Conservation (phyloP, 2,329 filamentous ascomycete genomes). For the Nannizzia gypsea region DNA sequence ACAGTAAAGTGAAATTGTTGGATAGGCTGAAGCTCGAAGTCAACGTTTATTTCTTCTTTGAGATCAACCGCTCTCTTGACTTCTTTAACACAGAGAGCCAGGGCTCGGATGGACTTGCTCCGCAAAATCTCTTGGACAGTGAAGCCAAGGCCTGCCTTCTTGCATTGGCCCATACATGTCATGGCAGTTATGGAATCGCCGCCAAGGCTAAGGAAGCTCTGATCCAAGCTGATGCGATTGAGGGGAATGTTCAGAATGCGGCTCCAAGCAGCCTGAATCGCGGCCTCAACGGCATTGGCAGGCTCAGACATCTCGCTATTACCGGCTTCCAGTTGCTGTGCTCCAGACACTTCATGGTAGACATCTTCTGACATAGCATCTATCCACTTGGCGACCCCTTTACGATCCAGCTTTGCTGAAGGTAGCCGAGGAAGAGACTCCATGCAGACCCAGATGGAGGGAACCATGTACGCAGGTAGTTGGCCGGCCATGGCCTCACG, state of each 20-base stretch:
- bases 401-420: slow-evolving; percentile 38
- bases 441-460: slow-evolving; percentile 36
- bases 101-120: slow-evolving; percentile 35
- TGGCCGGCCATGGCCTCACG: slow-evolving; percentile 20
- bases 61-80: slow-evolving; percentile 24
- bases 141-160: slow-evolving; percentile 35
- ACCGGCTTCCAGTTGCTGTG: background rate
- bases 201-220: slow-evolving; percentile 35
- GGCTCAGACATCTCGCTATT: slow-evolving; percentile 7
- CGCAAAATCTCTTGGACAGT: slow-evolving; percentile 40
- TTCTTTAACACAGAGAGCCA: slow-evolving; percentile 23
- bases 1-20: slow-evolving; percentile 17
- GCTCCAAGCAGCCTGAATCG: slow-evolving; percentile 26
- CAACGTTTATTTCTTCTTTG: slow-evolving; percentile 12
- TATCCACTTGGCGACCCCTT: slow-evolving; percentile 28
- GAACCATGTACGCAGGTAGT: slow-evolving; percentile 40
- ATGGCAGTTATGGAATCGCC: slow-evolving; percentile 42
- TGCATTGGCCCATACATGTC: slow-evolving; percentile 38
- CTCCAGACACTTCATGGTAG: slow-evolving; percentile 12
- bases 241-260: slow-evolving; percentile 30
- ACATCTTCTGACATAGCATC: slow-evolving; percentile 21
- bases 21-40: slow-evolving; percentile 19
- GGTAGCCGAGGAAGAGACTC: slow-evolving; percentile 33
- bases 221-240: slow-evolving; percentile 23
- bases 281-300: slow-evolving; percentile 21